These are phyloP conservation scores for Sugiyamaella americana DNA, from an alignment of 805 yeast genomes.

Conservation along the genomic window DNA sequence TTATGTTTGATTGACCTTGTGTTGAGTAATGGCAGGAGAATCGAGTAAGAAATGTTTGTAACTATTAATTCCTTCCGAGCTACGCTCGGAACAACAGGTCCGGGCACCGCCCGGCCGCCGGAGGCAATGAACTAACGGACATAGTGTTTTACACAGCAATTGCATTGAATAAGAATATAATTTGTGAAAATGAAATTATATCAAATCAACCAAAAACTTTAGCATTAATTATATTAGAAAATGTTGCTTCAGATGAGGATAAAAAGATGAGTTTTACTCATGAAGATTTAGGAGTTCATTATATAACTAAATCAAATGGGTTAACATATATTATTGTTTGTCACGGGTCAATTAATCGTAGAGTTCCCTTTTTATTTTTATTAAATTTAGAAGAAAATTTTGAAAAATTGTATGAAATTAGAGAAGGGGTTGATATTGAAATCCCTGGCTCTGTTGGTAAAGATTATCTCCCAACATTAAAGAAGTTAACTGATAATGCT, in stretches of 20 bases:
- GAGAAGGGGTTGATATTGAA: background rate
- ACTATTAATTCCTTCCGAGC: no score
- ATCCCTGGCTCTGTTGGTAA: background rate
- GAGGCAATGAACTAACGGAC: background rate
- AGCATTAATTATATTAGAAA: conserved; percentile 19
- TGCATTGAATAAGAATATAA: conserved; percentile 10
- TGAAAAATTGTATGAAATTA: background rate
- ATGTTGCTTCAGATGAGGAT: conserved; percentile 24
- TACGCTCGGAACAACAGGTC: no score
- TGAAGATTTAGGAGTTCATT: conserved; percentile 29
- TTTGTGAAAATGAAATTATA: conserved; percentile 16
- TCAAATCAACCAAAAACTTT: conserved; percentile 14
- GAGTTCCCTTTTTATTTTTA: conserved; percentile 23
- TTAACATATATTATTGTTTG: conserved; percentile 27
- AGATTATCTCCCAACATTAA: conserved; percentile 1
- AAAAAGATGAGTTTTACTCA: conserved; percentile 29
- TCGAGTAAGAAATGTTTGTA: no score
- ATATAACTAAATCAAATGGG: conserved; percentile 27
- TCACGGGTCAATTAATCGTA: conserved; percentile 16
- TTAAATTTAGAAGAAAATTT: conserved; percentile 19
- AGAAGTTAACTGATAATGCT: conserved; percentile 9
- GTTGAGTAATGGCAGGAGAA: no score
- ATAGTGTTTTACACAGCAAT: conserved; percentile 16
- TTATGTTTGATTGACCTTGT: no score
- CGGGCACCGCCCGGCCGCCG: background rate